Conservation (phyloP, 1,139 yeast species). For the Suhomyces panamericanus region DNA sequence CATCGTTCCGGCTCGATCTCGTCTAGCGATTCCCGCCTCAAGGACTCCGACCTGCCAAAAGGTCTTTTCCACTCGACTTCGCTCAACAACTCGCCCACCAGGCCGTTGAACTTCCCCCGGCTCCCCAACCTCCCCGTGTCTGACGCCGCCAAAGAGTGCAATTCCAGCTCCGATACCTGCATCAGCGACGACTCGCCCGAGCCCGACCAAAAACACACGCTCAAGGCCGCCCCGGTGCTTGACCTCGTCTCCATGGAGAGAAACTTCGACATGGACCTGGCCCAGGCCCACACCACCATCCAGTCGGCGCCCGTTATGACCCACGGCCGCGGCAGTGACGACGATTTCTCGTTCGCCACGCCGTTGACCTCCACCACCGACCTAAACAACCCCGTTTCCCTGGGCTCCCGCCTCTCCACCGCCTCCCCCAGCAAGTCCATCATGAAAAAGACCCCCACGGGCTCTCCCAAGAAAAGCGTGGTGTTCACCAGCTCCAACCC, state of each 20-base stretch:
- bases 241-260: conserved; percentile 24
- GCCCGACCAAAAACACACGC: neutral
- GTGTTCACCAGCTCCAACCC: conserved; percentile 38
- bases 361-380: conserved; percentile 29
- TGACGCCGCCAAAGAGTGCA: conserved; percentile 28
- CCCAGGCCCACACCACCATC: conserved; percentile 16
- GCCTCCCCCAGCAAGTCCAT: conserved; percentile 44
- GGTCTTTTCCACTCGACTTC: conserved; percentile 15
- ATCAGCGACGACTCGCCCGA: conserved; percentile 32
- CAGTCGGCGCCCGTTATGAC: conserved; percentile 14
- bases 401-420: conserved; percentile 5
- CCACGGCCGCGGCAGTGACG: conserved; percentile 18
- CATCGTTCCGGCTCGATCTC: conserved; percentile 3
- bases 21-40: neutral
- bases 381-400: conserved; percentile 14
- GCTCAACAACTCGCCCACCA: conserved; percentile 33
- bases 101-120: conserved; percentile 34
- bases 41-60: neutral
- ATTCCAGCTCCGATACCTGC: conserved; percentile 47
- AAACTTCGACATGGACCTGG: conserved; percentile 29
- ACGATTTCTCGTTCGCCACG: conserved; percentile 34
- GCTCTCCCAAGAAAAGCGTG: conserved; percentile 43
- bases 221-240: conserved; percentile 4
- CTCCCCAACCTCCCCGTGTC: conserved; percentile 10
- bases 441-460: conserved; percentile 34